Base-by-base conservation (phyloP, 2,329 filamentous ascomycete species). In the Aspergillus pseudonomiae region DNA sequence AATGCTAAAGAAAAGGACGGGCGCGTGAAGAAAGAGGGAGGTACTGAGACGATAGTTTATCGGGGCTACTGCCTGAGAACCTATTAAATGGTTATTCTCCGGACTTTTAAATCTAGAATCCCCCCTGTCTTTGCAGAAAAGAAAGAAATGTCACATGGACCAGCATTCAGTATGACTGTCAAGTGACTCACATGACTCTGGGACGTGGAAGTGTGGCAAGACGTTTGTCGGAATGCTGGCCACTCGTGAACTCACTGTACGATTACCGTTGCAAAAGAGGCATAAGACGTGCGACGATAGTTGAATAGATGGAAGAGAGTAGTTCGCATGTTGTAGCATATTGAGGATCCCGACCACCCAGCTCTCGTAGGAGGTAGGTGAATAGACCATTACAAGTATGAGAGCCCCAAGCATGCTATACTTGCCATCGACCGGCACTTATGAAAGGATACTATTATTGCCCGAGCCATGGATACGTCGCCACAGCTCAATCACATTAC, bases 81-180 rank as follows among this genome's bases (percentile, higher is more conserved):
- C 32, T 39, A 39, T 55, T 19, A 39, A 41, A 28, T 55, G 52
- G 52, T 55, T 55, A 55, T 48, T 60, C 36, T 45, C 50, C 56
- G 26, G 34, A 30, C 5, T 24, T 4, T 21, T 5, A 43, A 26
- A 50, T 55, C 61, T 59, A 59, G 61, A 62, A 54, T 46, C 6
- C 45, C 48, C 24, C 39, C 19, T 28, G 26, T 60, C 19, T 32
- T 16, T 26, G 52, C 14, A 24, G 26, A 55, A 53, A 34, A 26
- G 12, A 28, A 52, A 14, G 36, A 9, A 41, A 34, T 60, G 56
- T 62, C 61, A 62, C 61, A 62, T 59, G 61, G 56, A 46, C 36
- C 14, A 36, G 28, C 19, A 59, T 58, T 36, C 46, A 48, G 56
- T 45, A 61, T 61, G 59, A 62, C 61, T 30, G 24, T 45, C 45